A percentile compares a stretch with the other conserved stretches of the same genome.
phyloP scores from a whole-genome alignment of 2,329 filamentous ascomycete species.

The Arachnopeziza araneosa region DNA sequence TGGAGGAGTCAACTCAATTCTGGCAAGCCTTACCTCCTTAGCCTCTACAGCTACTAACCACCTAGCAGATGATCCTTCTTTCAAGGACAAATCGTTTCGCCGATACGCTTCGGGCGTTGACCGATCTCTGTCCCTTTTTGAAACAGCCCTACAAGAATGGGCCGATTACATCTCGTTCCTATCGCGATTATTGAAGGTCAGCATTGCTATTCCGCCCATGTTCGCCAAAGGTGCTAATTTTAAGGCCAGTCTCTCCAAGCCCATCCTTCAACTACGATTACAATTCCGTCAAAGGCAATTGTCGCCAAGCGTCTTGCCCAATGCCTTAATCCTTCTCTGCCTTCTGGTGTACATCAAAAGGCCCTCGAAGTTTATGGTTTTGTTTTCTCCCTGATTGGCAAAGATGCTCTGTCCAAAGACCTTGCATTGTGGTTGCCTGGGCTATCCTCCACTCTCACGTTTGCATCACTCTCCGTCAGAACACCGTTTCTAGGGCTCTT shows the following conservation, averaged over 20 bases:
- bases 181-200: slow-evolving; percentile 80
- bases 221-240: slow-evolving; percentile 21
- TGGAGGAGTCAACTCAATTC: slow-evolving; percentile 72
- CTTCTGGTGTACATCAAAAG: slow-evolving; percentile 96
- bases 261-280: slow-evolving; percentile 63
- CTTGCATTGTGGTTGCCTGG: slow-evolving; percentile 86
- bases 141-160: slow-evolving; percentile 94
- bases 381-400: slow-evolving; percentile 81
- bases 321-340: slow-evolving; percentile 87
- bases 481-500: slow-evolving; percentile 79
- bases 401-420: slow-evolving; percentile 73
- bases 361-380: slow-evolving; percentile 88
- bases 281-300: slow-evolving; percentile 74
- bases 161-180: slow-evolving; percentile 98
- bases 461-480: slow-evolving; percentile 87
- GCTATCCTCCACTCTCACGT: slow-evolving; percentile 81
- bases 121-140: slow-evolving; percentile 81
- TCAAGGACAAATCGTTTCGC: slow-evolving; percentile 66
- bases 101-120: slow-evolving; percentile 88
- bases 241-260: slow-evolving; percentile 74
- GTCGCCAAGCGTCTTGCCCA: slow-evolving; percentile 91
- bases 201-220: slow-evolving; percentile 7
- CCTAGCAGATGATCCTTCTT: slow-evolving; percentile 45
- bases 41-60: background rate
- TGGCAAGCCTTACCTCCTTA: slow-evolving; percentile 46